Conservation (phyloP, 2,329 filamentous ascomycete species). For the Aureobasidium sp. region DNA sequence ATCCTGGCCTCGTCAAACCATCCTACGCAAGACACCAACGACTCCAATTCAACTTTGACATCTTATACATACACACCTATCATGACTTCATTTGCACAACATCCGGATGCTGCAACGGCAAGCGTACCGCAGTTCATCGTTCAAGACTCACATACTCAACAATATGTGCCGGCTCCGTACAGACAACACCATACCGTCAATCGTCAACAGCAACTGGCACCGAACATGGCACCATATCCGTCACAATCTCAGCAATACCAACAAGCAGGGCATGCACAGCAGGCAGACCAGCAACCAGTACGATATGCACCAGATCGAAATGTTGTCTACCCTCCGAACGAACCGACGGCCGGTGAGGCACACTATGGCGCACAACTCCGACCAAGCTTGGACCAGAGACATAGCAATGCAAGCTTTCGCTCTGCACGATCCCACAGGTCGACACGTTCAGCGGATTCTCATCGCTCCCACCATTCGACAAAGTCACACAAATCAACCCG, state of each 20-base stretch:
- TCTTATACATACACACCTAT: not conserved
- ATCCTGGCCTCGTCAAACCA: not conserved
- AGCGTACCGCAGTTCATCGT: not conserved
- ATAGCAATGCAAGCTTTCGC: not conserved
- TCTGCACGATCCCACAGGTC: slow-evolving; percentile 4
- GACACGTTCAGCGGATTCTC: not conserved
- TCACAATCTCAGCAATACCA: not conserved
- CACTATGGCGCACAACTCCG: not conserved
- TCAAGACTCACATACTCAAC: not conserved
- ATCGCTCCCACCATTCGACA: not conserved
- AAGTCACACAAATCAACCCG: not conserved
- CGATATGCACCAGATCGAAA: not conserved
- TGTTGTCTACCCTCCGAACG: not conserved
- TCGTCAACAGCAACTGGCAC: not conserved
- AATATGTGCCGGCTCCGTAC: not conserved
- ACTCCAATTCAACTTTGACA: not conserved
- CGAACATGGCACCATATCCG: not conserved
- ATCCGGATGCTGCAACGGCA: not conserved
- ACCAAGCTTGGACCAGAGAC: not conserved
- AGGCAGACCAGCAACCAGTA: not conserved
- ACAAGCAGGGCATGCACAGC: not conserved
- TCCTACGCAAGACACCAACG: not conserved
- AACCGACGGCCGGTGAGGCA: not conserved
- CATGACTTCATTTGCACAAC: slow-evolving; percentile 5
- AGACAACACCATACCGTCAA: not conserved